Percentiles rank a stretch among this genome's conserved stretches.
These are phyloP conservation scores for Curvularia verruculosa DNA, from an alignment of 2,329 filamentous ascomycete genomes.

Conservation along the genomic window DNA sequence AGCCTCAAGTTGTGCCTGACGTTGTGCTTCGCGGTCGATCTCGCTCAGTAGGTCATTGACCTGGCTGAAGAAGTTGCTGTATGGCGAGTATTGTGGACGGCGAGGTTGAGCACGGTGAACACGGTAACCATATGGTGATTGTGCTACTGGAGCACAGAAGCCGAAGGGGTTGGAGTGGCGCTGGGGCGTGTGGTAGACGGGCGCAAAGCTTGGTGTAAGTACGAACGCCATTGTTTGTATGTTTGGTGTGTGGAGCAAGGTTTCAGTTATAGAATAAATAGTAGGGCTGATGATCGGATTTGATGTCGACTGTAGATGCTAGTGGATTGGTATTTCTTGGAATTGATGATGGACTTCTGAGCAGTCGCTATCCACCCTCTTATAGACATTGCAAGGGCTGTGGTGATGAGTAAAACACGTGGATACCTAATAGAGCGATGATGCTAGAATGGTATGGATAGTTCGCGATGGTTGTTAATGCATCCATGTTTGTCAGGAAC, in stretches of 20 bases:
- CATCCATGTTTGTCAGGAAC: conserved; percentile 33
- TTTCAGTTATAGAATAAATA: conserved; percentile 7
- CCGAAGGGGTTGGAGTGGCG: conserved; percentile 40
- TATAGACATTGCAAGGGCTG: conserved; percentile 40
- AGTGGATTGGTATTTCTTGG: conserved; percentile 32
- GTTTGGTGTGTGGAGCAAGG: conserved; percentile 6
- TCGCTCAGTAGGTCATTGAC: conserved; percentile 42
- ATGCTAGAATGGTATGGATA: conserved; percentile 34
- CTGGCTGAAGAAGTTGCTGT: conserved; percentile 42
- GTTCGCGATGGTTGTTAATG: conserved; percentile 33
- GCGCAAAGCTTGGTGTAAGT: conserved; percentile 42
- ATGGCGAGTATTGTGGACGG: conserved; percentile 34
- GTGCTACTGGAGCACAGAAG: conserved; percentile 30
- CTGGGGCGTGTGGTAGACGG: conserved; percentile 36
- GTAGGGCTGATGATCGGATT: conserved; percentile 21
- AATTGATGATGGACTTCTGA: conserved; percentile 33
- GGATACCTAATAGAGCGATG: conserved; percentile 36
- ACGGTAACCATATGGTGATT: conserved; percentile 29
- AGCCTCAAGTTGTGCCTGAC: conserved; percentile 33
- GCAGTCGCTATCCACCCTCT: conserved; percentile 26
- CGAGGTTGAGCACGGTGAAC: conserved; percentile 23
- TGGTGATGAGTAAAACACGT: conserved; percentile 42
- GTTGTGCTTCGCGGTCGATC: conserved; percentile 36
- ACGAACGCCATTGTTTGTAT: conserved; percentile 42
- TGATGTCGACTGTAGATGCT: conserved; percentile 27